Evolutionary conservation across 345 rosid species (phyloP).

Genomic region (Bretschneidera sinensis): DNA sequence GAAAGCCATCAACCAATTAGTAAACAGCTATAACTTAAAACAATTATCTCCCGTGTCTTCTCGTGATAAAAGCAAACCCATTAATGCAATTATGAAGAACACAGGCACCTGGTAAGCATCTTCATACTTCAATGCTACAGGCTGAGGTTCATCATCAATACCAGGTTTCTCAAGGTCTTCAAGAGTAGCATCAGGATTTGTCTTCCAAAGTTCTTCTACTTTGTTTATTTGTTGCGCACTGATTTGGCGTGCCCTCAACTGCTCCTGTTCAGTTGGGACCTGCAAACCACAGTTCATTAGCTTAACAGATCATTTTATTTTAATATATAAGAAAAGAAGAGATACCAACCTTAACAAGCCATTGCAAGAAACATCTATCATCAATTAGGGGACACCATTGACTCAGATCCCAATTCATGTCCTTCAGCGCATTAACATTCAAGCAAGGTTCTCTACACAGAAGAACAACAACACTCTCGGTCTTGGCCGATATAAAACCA

Average conservation of each 20-base stretch:
- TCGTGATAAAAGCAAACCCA: background rate
- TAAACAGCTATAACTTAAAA: conserved; percentile 1
- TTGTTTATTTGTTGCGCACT: conserved; percentile 99
- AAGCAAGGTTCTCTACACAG: conserved; percentile 99
- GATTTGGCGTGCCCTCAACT: conserved; percentile 97
- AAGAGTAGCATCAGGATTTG: conserved; percentile 94
- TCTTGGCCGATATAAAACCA: conserved; percentile 96
- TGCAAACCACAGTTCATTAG: conserved; percentile 31
- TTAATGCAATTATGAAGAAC: conserved; percentile 6
- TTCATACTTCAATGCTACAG: conserved; percentile 91
- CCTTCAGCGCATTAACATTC: conserved; percentile 96
- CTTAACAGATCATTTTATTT: conserved; percentile 2
- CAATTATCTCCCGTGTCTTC: too few species aligned
- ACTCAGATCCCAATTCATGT: conserved; percentile 99
- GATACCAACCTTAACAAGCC: conserved; percentile 93
- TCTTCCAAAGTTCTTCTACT: conserved; percentile 98
- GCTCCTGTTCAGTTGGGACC: conserved; percentile 99
- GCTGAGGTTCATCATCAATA: conserved; percentile 98
- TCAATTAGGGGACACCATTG: conserved; percentile 99
- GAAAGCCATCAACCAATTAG: conserved; percentile 15
- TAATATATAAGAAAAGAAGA: background rate
- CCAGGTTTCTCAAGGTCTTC: conserved; percentile 99
- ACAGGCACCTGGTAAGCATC: conserved; percentile 92
- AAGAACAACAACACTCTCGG: conserved; percentile 98
- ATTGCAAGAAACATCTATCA: conserved; percentile 95